Base-by-base conservation (phyloP, 1,139 yeast species). In the Zygotorulaspora mrakii region DNA sequence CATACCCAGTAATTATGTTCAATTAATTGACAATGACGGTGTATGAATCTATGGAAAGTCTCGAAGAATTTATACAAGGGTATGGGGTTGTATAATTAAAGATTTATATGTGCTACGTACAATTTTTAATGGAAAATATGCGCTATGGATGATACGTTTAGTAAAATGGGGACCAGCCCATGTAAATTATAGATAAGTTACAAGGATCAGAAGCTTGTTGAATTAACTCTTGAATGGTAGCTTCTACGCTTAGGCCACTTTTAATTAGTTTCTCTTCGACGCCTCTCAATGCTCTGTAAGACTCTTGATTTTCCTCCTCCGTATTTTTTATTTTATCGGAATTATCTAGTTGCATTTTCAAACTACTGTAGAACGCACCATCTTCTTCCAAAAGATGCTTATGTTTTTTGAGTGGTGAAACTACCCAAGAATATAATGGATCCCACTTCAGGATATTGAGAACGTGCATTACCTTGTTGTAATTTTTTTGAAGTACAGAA, bases 1-100 rank as follows among this genome's bases (percentile, higher is more conserved):
- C 54, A 89, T 96, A 64, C 98, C 98, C 38, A 83, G 95, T 51
- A 91, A 91, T 64, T 91, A 91, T 58, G 94, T 89, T 37, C 84
- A 85, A 59, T 68, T 87, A 52, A 66, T 82, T 40, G 78, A 56
- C 18, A 46, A 46, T 24, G 42, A 40, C 21, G 43, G 28, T 31
- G 25, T 34, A 18, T 37, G 29, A 33, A 14, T 21, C 6, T 9
- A 20, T 9, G 6, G 6, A 20, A 9, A 20, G 22, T 20, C 22
- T 20, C 22, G 9, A 20, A 20, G 9, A 20, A 20, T n/a, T n/a
- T n/a, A n/a, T n/a, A n/a, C n/a, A n/a, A n/a, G n/a, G n/a, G n/a
- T n/a, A n/a, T 25, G 13, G 29, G 29, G 16, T 25, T 16, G n/a
- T 20, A 27, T 17, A 11, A 18, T 8, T 16, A 25, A 8, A 20